phyloP scores from a whole-genome alignment of 345 rosid genomes.

The Passiflora organensis region DNA sequence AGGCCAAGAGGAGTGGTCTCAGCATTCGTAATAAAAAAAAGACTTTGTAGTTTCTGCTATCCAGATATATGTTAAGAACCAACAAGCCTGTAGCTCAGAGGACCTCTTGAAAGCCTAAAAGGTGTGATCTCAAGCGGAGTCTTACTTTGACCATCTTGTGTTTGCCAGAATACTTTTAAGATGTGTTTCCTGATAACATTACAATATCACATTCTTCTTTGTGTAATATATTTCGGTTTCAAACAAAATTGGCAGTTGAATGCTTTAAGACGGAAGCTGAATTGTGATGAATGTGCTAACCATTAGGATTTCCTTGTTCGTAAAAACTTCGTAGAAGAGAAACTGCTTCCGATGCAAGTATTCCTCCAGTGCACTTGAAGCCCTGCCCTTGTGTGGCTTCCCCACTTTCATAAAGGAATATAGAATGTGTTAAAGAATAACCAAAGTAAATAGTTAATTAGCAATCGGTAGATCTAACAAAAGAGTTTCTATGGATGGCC shows the following conservation, averaged over 20 bases:
- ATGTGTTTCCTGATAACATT: too few relatives aligned
- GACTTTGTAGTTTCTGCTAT: too few relatives aligned
- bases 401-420: conserved; percentile 19
- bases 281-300: conserved; percentile 25
- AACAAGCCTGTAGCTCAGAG: too few relatives aligned
- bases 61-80: too few relatives aligned
- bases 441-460: conserved; percentile 3
- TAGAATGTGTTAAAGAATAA: background rate
- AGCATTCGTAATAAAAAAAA: too few relatives aligned
- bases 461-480: too few relatives aligned
- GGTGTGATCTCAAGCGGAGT: too few relatives aligned
- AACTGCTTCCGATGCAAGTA: conserved; percentile 70
- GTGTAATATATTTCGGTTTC: background rate
- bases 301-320: conserved; percentile 87
- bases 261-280: background rate
- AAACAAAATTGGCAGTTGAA: background rate
- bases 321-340: conserved; percentile 66
- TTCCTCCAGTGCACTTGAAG: conserved; percentile 58
- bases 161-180: too few relatives aligned
- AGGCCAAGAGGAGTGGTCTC: too few relatives aligned
- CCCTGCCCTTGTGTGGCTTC: conserved; percentile 32
- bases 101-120: too few relatives aligned
- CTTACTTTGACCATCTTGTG: too few relatives aligned
- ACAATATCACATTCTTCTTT: background rate
- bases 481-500: too few relatives aligned